Base-by-base conservation (phyloP, 805 yeast genomes). In the Priceomyces medius region DNA sequence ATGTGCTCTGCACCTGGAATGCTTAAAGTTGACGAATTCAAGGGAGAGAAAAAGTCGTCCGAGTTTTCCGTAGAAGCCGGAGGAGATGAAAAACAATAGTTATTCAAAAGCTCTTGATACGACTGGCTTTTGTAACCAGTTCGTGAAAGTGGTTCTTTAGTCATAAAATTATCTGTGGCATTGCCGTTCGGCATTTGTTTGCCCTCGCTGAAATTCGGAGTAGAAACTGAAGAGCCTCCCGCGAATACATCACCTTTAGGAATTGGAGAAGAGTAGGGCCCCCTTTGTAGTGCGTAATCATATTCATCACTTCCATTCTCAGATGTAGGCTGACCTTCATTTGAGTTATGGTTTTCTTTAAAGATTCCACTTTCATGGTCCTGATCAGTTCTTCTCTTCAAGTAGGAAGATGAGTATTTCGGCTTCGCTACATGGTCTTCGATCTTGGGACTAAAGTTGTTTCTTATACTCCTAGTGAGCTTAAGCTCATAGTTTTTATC, bases 401-500 rank as follows among this genome's bases (percentile, higher is more conserved):
- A 51, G 42, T 59, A 69, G 13, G 63, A 54, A n/a, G 64, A 57
- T 1, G 73, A 66, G 52, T 70, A 70, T 42, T 61, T 65, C 10
- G 75, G 74, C 40, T 50, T 59, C 9, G 35, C 33, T n/a, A 43
- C 32, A 43, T 59, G 65, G 4, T 43, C 46, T 29, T 48, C 48
- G 26, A 58, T 51, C 24, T 38, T 42, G 5, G 46, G 32, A 28
- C 20, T 21, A 23, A 35, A 33, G 34, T 20, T 21, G 19, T 31
- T 28, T 31, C 42, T 49, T 32, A 44, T 40, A 12, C 50, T 48
- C 45, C 60, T 61, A 17, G 59, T 64, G 44, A 79, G 72, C 28
- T 59, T 59, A 13, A 88, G 61, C 32, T 66, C 71, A 61, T 84
- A 88, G 63, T 88, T 88, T 34, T 63, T 58, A 38, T 56, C 55